Evolutionary conservation across 1,139 yeast species (phyloP), one percentile per base, ranked within the genome.

Genomic region (Blastobotrys illinoisensis): DNA sequence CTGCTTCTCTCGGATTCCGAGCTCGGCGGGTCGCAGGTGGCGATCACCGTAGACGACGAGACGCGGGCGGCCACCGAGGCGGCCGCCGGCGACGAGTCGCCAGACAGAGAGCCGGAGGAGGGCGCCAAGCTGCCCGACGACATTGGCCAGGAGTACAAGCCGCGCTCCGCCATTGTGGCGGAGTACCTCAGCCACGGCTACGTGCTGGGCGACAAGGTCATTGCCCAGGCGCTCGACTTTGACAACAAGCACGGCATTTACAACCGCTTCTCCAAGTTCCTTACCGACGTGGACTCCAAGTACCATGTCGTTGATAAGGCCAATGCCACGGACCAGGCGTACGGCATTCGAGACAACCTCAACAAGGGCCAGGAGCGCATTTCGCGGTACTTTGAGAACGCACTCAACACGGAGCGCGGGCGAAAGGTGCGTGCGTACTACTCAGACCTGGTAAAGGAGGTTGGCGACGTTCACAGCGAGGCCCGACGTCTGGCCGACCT

Each of bases 131-230:
- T 60, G 3, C 52, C 56, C 44, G 57, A 59, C 16, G 90, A 85
- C 63, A 79, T 86, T 55, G 73, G 77, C 2, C 95, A 87, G 69
- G 95, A 87, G 65, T 82, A 81, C 61, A 87, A 87, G 72, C 95
- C 95, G 55, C 85, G 86, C 66, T 73, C 83, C 58, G 83, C 89
- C 23, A 82, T 87, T 56, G 74, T 86, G 73, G 93, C 95, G 0
- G 93, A 87, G 70, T 79, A 85, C 63, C 75, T 87, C 60, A 79
- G 90, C 32, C 80, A 81, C 26, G 95, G 95, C 3, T 87, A 86
- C 67, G 78, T 76, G 23, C 69, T 87, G 46, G 78, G 86, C 51
- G 95, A 87, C 67, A 73, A 77, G 56, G 74, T 86, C 49, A 75
- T 86, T 53, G 78, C 80, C 55, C 79, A 79, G 65, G 69, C 71